These are phyloP conservation scores for Yarrowia deformans DNA, from an alignment of 805 yeast genomes.

Conservation along the genomic window DNA sequence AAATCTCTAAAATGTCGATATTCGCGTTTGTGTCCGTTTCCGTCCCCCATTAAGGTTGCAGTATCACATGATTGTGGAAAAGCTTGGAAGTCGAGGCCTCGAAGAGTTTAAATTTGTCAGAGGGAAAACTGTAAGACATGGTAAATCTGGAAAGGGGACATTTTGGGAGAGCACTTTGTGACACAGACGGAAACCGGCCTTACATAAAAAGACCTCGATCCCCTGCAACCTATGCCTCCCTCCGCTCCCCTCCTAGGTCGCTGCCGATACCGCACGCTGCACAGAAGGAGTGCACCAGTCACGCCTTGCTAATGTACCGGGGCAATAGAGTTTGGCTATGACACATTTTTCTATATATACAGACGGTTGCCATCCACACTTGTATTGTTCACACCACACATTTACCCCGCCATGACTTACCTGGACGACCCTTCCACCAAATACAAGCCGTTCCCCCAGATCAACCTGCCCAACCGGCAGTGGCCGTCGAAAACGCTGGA, in stretches of 20 bases:
- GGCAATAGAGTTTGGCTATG: constrained; percentile 16
- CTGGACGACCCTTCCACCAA: constrained; percentile 50
- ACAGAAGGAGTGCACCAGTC: background rate
- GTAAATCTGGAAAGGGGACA: background rate
- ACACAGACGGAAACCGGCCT: background rate
- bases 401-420: constrained; percentile 12
- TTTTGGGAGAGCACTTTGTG: background rate
- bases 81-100: constrained; percentile 10
- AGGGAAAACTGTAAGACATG: too few relatives aligned
- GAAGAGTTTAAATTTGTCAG: constrained; percentile 4
- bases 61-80: constrained; percentile 16
- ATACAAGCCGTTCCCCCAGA: constrained; percentile 63
- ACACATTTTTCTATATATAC: constrained; percentile 31
- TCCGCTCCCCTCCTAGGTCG: background rate
- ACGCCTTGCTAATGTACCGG: constrained; percentile 34
- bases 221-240: background rate
- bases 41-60: background rate
- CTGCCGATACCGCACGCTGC: constrained; percentile 28
- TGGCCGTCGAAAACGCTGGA: constrained; percentile 71
- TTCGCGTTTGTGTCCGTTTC: too few relatives aligned
- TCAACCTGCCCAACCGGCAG: constrained; percentile 65
- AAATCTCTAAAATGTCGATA: too few relatives aligned
- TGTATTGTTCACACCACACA: background rate
- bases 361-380: background rate
- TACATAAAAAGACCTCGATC: background rate